Evolutionary conservation across 768 basidiomycete genomes (phyloP).

Genomic region (Tulasnella sp.): DNA sequence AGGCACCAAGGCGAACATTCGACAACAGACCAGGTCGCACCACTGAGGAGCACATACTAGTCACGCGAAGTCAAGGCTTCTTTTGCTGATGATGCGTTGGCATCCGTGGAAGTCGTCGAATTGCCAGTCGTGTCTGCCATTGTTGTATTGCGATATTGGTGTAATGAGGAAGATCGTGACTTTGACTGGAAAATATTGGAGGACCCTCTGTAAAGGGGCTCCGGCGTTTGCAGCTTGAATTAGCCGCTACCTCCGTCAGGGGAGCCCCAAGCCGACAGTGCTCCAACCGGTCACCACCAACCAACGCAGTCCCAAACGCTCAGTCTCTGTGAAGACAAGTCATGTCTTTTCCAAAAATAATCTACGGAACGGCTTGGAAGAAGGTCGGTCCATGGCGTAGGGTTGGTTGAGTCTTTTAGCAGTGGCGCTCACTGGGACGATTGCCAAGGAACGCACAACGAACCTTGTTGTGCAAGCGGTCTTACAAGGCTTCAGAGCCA

Average conservation of each 20-base stretch:
- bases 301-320: not conserved
- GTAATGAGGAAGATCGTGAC: slow-evolving; percentile 4
- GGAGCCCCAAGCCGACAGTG: not conserved
- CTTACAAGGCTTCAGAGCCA: slow-evolving; percentile 62
- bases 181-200: slow-evolving; percentile 9
- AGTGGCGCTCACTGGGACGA: no score
- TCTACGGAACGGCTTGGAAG: slow-evolving; percentile 34
- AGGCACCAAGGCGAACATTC: not conserved
- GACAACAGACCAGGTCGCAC: not conserved
- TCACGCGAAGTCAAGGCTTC: slow-evolving; percentile 68
- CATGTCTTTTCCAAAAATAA: slow-evolving; percentile 21
- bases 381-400: slow-evolving; percentile 2
- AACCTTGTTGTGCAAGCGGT: slow-evolving; percentile 60
- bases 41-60: slow-evolving; percentile 38
- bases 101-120: not conserved
- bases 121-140: slow-evolving; percentile 19
- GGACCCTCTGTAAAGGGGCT: not conserved
- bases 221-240: not conserved
- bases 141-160: not conserved
- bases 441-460: slow-evolving; percentile 41
- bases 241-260: not conserved
- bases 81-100: not conserved
- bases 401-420: not conserved
- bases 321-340: not conserved
- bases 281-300: not conserved